Conservation (phyloP, 768 basidiomycete species). For the Filobasidium floriforme region DNA sequence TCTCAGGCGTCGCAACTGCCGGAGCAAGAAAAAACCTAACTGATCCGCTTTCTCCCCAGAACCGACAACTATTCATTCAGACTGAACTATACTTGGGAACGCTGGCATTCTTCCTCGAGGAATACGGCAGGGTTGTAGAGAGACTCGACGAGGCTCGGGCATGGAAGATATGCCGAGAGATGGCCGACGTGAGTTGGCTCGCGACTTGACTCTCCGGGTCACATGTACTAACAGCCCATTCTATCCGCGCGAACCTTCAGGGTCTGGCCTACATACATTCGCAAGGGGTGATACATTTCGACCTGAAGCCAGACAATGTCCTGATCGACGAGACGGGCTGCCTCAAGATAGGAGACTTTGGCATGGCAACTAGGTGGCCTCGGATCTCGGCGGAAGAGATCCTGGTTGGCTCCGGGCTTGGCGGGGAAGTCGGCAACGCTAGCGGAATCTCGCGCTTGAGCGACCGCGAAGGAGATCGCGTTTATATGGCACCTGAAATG, state of each 20-base stretch:
- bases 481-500: constrained; percentile 95
- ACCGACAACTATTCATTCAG: constrained; percentile 66
- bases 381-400: constrained; percentile 48
- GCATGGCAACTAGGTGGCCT: constrained; percentile 94
- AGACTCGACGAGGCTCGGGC: constrained; percentile 86
- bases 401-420: constrained; percentile 39
- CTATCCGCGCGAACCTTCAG: constrained; percentile 45
- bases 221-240: too few relatives aligned
- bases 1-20: neutral
- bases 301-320: constrained; percentile 94
- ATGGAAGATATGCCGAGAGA: constrained; percentile 90
- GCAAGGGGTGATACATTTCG: constrained; percentile 82
- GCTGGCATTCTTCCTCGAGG: constrained; percentile 80
- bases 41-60: constrained; percentile 13
- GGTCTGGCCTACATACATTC: constrained; percentile 85
- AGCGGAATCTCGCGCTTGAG: constrained; percentile 17
- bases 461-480: constrained; percentile 82
- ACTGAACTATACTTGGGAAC: constrained; percentile 84
- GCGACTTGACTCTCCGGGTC: too few relatives aligned
- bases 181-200: constrained; percentile 77
- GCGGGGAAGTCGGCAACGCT: constrained; percentile 22
- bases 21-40: neutral
- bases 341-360: constrained; percentile 97
- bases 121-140: constrained; percentile 69
- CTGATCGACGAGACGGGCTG: constrained; percentile 78